Evolutionary conservation across 768 basidiomycete species (phyloP).

Genomic region (Calvatia gigantea): DNA sequence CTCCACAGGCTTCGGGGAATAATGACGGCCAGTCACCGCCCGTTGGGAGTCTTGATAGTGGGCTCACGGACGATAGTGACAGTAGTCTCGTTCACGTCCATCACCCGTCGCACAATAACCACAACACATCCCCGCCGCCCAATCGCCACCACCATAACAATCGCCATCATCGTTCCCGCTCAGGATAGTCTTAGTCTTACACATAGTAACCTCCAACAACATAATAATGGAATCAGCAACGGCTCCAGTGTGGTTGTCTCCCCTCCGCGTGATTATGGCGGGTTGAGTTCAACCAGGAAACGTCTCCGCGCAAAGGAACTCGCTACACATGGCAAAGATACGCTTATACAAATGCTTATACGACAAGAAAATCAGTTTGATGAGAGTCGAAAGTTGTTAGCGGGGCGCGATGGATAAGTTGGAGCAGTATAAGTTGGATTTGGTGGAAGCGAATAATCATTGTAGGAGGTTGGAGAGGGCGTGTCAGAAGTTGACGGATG

Average conservation of each 20-base stretch:
- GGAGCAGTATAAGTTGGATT: neutral
- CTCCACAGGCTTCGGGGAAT: neutral
- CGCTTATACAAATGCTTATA: slow-evolving; percentile 1
- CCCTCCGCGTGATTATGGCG: neutral
- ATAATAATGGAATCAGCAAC: neutral
- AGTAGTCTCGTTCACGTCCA: slow-evolving; percentile 1
- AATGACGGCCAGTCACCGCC: neutral
- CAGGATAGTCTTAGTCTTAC: neutral
- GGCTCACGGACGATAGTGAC: slow-evolving; percentile 5
- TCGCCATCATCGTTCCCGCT: neutral
- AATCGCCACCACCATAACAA: neutral
- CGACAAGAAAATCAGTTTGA: neutral
- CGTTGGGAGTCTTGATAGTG: neutral
- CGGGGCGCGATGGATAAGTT: neutral
- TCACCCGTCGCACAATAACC: neutral
- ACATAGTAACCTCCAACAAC: neutral
- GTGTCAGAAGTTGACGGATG: slow-evolving; percentile 6
- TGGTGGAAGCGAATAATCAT: slow-evolving; percentile 4
- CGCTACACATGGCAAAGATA: slow-evolving; percentile 2
- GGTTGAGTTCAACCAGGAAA: neutral
- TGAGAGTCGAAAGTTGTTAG: neutral
- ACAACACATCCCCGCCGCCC: no score
- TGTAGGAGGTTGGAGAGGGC: slow-evolving; percentile 3
- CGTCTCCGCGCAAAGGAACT: slow-evolving; percentile 6
- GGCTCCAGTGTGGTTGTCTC: neutral